Evolutionary conservation across 2,329 filamentous ascomycete genomes (phyloP).

Genomic region (Trichoderma atrobrunneum): DNA sequence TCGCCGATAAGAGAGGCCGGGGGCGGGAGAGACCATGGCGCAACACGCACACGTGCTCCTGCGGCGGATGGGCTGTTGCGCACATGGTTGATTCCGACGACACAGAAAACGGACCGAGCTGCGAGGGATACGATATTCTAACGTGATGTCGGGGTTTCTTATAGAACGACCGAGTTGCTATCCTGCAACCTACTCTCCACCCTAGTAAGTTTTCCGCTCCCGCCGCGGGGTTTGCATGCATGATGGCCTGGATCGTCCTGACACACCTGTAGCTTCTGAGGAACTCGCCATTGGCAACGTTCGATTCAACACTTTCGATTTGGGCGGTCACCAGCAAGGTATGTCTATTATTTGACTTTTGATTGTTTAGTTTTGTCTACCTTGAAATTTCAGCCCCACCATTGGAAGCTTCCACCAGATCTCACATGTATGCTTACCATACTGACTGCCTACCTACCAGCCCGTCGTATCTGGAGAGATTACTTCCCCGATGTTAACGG

Average conservation of each 20-base stretch:
- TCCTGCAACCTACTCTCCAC: slow-evolving; percentile 86
- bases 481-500: slow-evolving; percentile 96
- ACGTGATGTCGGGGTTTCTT: slow-evolving; percentile 17
- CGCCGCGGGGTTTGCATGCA: neutral
- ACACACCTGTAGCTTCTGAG: slow-evolving; percentile 65
- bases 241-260: slow-evolving; percentile 12
- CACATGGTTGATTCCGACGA: neutral
- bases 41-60: neutral
- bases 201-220: slow-evolving; percentile 64
- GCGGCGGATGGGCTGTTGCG: neutral
- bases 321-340: slow-evolving; percentile 92
- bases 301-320: slow-evolving; percentile 90
- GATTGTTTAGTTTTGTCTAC: neutral
- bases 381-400: slow-evolving; percentile 6
- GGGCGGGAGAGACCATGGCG: neutral
- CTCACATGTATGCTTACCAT: neutral
- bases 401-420: neutral
- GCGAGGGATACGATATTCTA: slow-evolving; percentile 24
- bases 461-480: slow-evolving; percentile 91
- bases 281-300: slow-evolving; percentile 91
- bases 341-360: slow-evolving; percentile 27
- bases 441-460: slow-evolving; percentile 42
- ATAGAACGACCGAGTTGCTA: slow-evolving; percentile 91
- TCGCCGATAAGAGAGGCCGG: slow-evolving; percentile 19
- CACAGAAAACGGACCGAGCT: neutral